Conservation (phyloP, 2,329 filamentous ascomycete genomes). For the Colletotrichum sp. region DNA sequence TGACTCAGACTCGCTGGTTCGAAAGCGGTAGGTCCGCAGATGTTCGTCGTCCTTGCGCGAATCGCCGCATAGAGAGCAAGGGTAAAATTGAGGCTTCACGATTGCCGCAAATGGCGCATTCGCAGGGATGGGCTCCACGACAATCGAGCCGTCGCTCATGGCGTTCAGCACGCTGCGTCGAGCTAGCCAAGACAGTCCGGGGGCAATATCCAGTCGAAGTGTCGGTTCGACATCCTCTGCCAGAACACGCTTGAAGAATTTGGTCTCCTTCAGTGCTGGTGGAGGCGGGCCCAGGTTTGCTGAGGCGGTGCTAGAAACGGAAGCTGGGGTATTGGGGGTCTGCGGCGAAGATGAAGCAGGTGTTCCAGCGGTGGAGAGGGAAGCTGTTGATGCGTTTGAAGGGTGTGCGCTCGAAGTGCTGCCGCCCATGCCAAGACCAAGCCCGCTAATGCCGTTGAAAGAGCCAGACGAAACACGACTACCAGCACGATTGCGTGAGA, state of each 20-base stretch:
- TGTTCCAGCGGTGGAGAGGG: slow-evolving; percentile 55
- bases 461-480: slow-evolving; percentile 72
- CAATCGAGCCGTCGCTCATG: slow-evolving; percentile 82
- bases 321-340: slow-evolving; percentile 64
- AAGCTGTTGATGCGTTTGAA: slow-evolving; percentile 66
- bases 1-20: slow-evolving; percentile 83
- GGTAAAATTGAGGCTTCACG: slow-evolving; percentile 60
- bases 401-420: slow-evolving; percentile 52
- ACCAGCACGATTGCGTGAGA: slow-evolving; percentile 64
- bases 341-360: slow-evolving; percentile 59
- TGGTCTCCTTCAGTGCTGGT: slow-evolving; percentile 82
- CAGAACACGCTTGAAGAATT: slow-evolving; percentile 90
- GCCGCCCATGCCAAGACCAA: slow-evolving; percentile 51
- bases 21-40: slow-evolving; percentile 84
- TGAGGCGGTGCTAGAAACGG: slow-evolving; percentile 51
- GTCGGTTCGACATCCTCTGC: slow-evolving; percentile 95
- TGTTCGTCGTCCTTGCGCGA: slow-evolving; percentile 73
- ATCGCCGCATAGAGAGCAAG: slow-evolving; percentile 92
- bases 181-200: slow-evolving; percentile 91
- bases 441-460: slow-evolving; percentile 59
- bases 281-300: slow-evolving; percentile 37
- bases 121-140: slow-evolving; percentile 85
- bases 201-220: slow-evolving; percentile 84
- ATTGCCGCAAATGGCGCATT: slow-evolving; percentile 54
- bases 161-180: slow-evolving; percentile 83